phyloP scores from a whole-genome alignment of 2,329 filamentous ascomycete genomes.

The Penicillium sp. region DNA sequence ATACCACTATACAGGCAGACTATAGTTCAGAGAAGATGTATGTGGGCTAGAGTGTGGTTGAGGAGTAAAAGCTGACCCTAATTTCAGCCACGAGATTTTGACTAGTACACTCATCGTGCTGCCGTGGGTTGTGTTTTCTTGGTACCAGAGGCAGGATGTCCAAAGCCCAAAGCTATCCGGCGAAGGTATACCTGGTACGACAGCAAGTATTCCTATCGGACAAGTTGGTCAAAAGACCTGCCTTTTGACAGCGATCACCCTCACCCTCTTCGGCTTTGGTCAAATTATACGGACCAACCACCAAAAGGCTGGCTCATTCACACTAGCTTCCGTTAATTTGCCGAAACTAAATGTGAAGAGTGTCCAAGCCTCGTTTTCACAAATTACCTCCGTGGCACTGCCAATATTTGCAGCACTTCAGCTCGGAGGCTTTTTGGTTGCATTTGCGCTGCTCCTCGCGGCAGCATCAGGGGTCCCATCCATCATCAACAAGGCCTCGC shows the following conservation, averaged over 20 bases:
- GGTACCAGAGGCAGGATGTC: conserved; percentile 27
- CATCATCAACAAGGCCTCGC: conserved; percentile 12
- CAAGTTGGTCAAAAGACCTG: conserved; percentile 19
- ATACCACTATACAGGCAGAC: background rate
- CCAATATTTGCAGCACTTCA: conserved; percentile 51
- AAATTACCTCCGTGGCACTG: conserved; percentile 39
- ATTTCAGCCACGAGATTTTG: conserved; percentile 39
- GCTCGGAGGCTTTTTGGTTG: conserved; percentile 47
- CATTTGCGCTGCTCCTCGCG: conserved; percentile 43
- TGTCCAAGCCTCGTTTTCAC: conserved; percentile 22
- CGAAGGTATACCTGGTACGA: conserved; percentile 7
- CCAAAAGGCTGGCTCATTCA: conserved; percentile 3
- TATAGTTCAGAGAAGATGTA: conserved; percentile 9
- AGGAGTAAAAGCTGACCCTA: conserved; percentile 16
- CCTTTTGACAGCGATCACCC: conserved; percentile 25
- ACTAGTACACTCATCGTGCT: conserved; percentile 40
- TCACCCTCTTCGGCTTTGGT: conserved; percentile 26
- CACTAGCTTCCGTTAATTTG: conserved; percentile 9
- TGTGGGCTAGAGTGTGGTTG: conserved; percentile 2
- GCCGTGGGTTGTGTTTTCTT: conserved; percentile 33
- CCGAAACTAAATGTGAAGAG: conserved; percentile 15
- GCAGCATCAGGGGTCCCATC: conserved; percentile 39
- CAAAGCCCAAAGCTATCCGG: conserved; percentile 6
- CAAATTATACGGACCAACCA: conserved; percentile 18
- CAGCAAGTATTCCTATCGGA: conserved; percentile 7